These are phyloP conservation scores for Hypoxylon sp. DNA, from an alignment of 2,329 filamentous ascomycete genomes.

Conservation along the genomic window DNA sequence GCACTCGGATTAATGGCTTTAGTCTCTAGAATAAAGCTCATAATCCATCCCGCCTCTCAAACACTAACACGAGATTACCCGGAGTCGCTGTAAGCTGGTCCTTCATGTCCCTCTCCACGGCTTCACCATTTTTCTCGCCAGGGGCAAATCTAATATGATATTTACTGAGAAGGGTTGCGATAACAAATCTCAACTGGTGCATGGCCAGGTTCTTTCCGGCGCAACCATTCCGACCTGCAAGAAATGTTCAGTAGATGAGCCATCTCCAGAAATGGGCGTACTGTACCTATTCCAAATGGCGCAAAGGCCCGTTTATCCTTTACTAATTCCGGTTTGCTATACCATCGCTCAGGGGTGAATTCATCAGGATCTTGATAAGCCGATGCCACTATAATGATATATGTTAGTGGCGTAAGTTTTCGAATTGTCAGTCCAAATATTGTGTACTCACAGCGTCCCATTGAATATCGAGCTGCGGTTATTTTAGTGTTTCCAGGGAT, in stretches of 20 bases:
- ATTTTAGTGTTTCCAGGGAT: slow-evolving; percentile 48
- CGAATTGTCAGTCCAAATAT: background rate
- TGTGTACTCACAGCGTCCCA: slow-evolving; percentile 36
- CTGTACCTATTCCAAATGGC: slow-evolving; percentile 38
- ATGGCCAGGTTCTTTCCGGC: slow-evolving; percentile 23
- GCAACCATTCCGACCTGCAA: slow-evolving; percentile 10
- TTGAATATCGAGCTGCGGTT: slow-evolving; percentile 37
- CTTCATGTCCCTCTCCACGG: slow-evolving; percentile 22
- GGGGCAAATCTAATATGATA: slow-evolving; percentile 34
- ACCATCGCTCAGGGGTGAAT: slow-evolving; percentile 52
- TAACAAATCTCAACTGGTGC: slow-evolving; percentile 19
- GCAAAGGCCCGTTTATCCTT: slow-evolving; percentile 41
- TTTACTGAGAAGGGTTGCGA: slow-evolving; percentile 12
- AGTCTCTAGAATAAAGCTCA: background rate
- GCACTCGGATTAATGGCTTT: background rate
- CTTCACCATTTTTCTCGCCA: slow-evolving; percentile 19
- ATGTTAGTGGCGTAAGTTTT: background rate
- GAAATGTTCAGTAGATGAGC: background rate
- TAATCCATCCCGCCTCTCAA: background rate
- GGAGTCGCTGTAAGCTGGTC: slow-evolving; percentile 21
- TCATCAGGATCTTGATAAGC: slow-evolving; percentile 38
- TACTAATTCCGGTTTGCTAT: slow-evolving; percentile 43
- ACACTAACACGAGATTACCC: background rate
- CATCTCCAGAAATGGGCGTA: background rate
- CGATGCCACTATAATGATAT: slow-evolving; percentile 12